Evolutionary conservation across 345 rosid species (phyloP), one percentile per base, ranked within the genome.

Genomic region (Rhodamnia rubescens): DNA sequence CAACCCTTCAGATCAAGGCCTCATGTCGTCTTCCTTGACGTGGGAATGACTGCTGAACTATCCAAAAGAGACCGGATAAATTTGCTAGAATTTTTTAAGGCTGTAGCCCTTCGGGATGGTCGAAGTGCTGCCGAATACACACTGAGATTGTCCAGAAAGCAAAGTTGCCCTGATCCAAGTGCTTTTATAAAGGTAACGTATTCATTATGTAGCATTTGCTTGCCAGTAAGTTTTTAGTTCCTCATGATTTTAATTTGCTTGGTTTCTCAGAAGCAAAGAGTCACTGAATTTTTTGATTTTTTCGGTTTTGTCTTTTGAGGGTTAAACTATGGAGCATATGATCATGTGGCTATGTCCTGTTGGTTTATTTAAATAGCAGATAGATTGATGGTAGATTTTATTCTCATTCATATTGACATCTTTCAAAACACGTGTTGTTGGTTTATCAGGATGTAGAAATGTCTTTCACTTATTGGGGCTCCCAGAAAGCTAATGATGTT

Each of bases 21-120:
- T 83, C 99, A 98, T 85, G 92, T 98, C 44, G 85, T 98, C 81
- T 98, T 98, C 93, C 93, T 98, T 83, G 99, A 98, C 84, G 99
- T 98, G 13, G 99, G 99, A 87, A 98, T 98, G 99, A 98, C 98
- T 86, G 99, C 99, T 82, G 99, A 98, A 85, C 97, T 98, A 86
- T 95, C 98, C 47, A 94, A 91, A 90, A 86, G 83, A 42, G 99
- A 96, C 84, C 87, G 95, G 61, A 90, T 92, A 84, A 98, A 96
- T 89, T 87, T 98, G 84, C 69, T 98, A 84, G 99, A 95, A 24
- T 96, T 98, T 87, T 96, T 98, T 89, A 96, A 94, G 92, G 97
- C 99, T 50, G 95, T 98, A 89, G 99, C 99, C 18, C 87, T 89
- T 54, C 92, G 98, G 86, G 99, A 98, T 86, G 99, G 99, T 8